Base-by-base conservation (phyloP, 306 rosid genomes). In the Citrullus mucosospermus region DNA sequence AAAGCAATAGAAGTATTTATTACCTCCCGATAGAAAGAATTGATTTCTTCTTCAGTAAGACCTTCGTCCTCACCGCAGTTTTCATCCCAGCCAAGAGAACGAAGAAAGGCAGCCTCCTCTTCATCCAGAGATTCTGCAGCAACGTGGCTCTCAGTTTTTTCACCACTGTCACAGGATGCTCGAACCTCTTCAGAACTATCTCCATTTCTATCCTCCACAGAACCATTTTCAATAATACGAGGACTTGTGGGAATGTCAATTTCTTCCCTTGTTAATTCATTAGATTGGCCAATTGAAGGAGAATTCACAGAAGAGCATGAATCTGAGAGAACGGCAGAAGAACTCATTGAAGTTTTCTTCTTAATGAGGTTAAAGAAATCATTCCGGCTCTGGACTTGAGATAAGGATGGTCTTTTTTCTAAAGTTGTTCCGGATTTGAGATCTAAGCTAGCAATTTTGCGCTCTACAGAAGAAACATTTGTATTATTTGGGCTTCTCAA, bases 1-100 rank as follows among this genome's bases (percentile, higher is more conserved):
- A 51, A 34, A 54, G 63, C 50, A 54, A 54, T 53, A 75, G n/a
- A 14, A 62, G 17, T 75, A 25, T 54, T 51, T 73, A 75, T 85
- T 79, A 96, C 99, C 91, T 86, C 88, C 82, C 86, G 90, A 84
- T 82, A 87, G 76, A 96, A 96, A 30, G 91, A 77, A 87, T 79
- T 88, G 76, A 96, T 96, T 90, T 96, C 99, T 86, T 96, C 99
- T 76, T 96, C 98, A 2, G 99, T 96, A 32, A 92, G 97, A 54
- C 97, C 99, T 53, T 79, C 99, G 79, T 95, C 97, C 86, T 93
- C 98, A 69, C 91, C 97, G 79, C 88, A 85, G 86, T 84, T 87
- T 84, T 96, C 99, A 60, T 88, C 97, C 99, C 99, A 96, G 73
- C 99, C 99, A 82, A 95, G 98, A 66, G 99, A 96, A 62, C 93